Conservation (phyloP, 2,329 filamentous ascomycete species). For the Colletotrichum viniferum region DNA sequence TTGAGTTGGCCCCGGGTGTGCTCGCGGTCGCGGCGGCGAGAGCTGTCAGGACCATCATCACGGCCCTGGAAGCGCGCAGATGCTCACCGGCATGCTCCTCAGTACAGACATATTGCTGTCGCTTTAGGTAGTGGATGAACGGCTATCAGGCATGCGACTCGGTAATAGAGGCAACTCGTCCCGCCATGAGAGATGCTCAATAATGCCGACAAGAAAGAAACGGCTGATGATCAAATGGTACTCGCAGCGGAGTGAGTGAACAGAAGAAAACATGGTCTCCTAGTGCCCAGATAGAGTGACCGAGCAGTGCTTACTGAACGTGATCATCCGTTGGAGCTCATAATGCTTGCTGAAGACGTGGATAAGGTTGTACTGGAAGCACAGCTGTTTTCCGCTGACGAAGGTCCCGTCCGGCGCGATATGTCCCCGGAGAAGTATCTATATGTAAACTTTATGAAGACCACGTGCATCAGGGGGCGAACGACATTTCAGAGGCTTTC, state of each 20-base stretch:
- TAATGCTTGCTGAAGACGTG: background rate
- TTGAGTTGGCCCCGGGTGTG: background rate
- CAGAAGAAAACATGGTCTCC: background rate
- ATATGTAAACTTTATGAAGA: background rate
- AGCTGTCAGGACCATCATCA: background rate
- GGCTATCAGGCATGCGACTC: background rate
- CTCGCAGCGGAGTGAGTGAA: background rate
- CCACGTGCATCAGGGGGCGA: background rate
- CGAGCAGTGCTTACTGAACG: background rate
- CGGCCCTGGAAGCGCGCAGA: background rate
- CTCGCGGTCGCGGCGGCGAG: background rate
- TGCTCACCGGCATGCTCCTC: background rate
- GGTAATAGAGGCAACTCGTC: background rate
- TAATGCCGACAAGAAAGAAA: background rate
- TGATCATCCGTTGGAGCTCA: background rate
- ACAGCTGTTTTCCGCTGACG: background rate
- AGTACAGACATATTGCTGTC: background rate
- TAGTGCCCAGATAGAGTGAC: background rate
- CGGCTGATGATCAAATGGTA: background rate
- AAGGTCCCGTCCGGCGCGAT: background rate
- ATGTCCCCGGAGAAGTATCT: background rate
- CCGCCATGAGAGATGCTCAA: background rate
- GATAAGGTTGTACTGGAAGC: background rate
- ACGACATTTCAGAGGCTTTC: background rate
- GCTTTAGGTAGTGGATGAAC: background rate